Evolutionary conservation across 345 rosid genomes (phyloP).

Genomic region (Eucalyptus cladocalyx): DNA sequence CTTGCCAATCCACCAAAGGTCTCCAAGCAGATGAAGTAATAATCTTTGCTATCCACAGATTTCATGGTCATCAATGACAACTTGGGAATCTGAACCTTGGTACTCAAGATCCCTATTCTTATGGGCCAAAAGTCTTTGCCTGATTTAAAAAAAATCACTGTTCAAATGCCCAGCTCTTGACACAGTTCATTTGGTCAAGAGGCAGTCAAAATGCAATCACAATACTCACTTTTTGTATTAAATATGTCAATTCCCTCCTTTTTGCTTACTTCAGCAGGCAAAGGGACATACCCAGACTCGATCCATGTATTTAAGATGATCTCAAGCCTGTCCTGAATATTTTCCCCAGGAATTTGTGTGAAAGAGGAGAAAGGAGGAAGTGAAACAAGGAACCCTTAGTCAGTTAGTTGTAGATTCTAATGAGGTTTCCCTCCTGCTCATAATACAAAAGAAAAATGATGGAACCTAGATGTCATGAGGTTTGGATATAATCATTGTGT

Average conservation of each 20-base stretch:
- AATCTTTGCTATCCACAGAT: conserved; percentile 20
- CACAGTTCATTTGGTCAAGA: background rate
- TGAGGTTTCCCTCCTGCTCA: background rate
- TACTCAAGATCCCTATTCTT: conserved; percentile 41
- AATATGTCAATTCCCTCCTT: conserved; percentile 57
- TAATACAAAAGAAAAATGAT: background rate
- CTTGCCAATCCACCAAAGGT: conserved; percentile 3
- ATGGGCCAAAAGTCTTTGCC: conserved; percentile 25
- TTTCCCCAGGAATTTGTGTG: background rate
- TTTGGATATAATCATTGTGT: background rate
- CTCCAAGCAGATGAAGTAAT: conserved; percentile 44
- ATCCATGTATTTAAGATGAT: conserved; percentile 71
- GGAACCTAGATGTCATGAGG: background rate
- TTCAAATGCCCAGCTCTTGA: background rate
- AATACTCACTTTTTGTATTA: conserved; percentile 34
- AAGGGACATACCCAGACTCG: conserved; percentile 34
- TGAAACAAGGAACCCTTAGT: background rate
- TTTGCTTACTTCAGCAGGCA: conserved; percentile 67
- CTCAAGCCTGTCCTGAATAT: conserved; percentile 71
- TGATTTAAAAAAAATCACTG: background rate
- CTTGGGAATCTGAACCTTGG: conserved; percentile 17
- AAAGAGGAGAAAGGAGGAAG: background rate
- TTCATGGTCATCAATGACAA: conserved; percentile 37
- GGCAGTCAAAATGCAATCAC: background rate
- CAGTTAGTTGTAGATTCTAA: background rate